Evolutionary conservation across 345 rosid species (phyloP).

Genomic region (Lumnitzera littorea): DNA sequence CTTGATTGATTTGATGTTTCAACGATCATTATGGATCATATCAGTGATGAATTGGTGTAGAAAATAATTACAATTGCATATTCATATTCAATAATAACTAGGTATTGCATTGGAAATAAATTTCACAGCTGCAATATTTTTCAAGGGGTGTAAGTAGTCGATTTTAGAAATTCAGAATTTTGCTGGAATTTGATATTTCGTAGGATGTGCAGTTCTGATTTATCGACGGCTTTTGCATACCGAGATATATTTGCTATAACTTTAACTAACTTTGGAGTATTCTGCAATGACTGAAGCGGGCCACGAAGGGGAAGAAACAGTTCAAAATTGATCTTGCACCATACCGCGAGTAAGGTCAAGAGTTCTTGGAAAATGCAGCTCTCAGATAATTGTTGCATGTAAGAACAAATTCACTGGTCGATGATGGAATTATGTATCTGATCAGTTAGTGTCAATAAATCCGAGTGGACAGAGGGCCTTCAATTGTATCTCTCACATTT

Average conservation of each 20-base stretch:
- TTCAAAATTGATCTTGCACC: slow-evolving; percentile 86
- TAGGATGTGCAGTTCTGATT: too few relatives aligned
- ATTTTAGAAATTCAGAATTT: not conserved
- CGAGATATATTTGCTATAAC: not conserved
- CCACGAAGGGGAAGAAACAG: slow-evolving; percentile 69
- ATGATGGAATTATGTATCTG: too few relatives aligned
- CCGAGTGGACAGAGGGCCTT: too few relatives aligned
- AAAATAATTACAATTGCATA: too few relatives aligned
- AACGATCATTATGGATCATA: too few relatives aligned
- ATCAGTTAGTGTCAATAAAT: too few relatives aligned
- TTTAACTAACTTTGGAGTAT: not conserved
- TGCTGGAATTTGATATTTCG: too few relatives aligned
- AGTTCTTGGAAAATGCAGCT: slow-evolving; percentile 1
- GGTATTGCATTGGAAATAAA: not conserved
- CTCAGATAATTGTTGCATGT: not conserved
- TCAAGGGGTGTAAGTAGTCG: not conserved
- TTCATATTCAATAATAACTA: too few relatives aligned
- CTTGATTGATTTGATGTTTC: too few relatives aligned
- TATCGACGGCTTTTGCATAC: not conserved
- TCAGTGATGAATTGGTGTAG: too few relatives aligned
- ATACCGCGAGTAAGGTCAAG: slow-evolving; percentile 27
- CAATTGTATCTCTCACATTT: too few relatives aligned
- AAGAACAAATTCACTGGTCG: too few relatives aligned
- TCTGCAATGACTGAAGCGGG: slow-evolving; percentile 39
- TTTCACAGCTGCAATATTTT: not conserved